phyloP scores from a whole-genome alignment of 1,284 basidiomycete species.

The Golubevia pallescens region DNA sequence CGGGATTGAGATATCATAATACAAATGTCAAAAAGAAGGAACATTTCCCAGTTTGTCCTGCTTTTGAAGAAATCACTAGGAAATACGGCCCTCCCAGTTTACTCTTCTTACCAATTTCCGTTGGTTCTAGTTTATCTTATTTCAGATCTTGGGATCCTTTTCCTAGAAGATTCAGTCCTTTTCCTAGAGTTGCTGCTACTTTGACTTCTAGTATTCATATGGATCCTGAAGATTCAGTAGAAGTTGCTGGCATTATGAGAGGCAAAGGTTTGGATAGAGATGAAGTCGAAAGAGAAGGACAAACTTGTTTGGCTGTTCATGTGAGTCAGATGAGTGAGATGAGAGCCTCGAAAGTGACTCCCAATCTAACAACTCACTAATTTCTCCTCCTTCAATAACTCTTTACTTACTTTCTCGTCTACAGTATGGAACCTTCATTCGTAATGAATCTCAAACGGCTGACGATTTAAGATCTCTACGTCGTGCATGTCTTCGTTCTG shows the following conservation, averaged over 20 bases:
- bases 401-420: neutral
- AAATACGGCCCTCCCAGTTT: neutral
- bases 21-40: conserved; percentile 1
- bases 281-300: conserved; percentile 2
- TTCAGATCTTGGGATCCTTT: conserved; percentile 44
- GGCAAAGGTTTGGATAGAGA: neutral
- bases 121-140: conserved; percentile 19
- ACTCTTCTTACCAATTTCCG: neutral
- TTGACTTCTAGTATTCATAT: conserved; percentile 44
- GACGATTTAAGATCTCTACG: conserved; percentile 33
- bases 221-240: conserved; percentile 42
- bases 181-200: conserved; percentile 27
- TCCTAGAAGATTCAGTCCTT: conserved; percentile 32
- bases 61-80: neutral
- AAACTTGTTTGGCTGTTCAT: conserved; percentile 8
- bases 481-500: conserved; percentile 22
- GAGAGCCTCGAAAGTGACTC: neutral
- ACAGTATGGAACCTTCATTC: conserved; percentile 40
- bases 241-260: conserved; percentile 24
- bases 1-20: neutral
- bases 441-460: conserved; percentile 33
- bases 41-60: neutral
- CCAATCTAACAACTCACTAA: neutral
- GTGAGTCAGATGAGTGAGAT: neutral
- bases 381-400: conserved; percentile 11